A percentile compares a stretch with the other conserved stretches of the same genome.
Conservation (phyloP, 2,329 filamentous ascomycete genomes). For the Aspergillus sp. region DNA sequence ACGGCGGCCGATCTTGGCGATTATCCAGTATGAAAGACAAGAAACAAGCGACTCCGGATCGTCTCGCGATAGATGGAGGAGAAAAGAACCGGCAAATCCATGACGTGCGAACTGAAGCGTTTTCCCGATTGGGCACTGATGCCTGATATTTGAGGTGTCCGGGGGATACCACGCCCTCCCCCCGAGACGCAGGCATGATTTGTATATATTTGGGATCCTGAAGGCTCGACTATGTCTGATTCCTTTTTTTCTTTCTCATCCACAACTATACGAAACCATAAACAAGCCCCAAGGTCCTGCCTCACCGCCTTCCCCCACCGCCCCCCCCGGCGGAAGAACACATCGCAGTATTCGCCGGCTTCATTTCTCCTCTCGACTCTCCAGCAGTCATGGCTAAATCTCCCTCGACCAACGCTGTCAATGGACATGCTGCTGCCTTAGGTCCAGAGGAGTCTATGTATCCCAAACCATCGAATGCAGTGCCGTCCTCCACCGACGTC, state of each 20-base stretch:
- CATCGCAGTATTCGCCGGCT: background rate
- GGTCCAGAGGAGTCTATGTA: background rate
- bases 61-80: background rate
- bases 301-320: background rate
- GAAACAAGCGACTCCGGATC: no score
- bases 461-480: background rate
- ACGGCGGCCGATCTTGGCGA: slow-evolving; percentile 15
- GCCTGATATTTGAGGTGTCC: no score
- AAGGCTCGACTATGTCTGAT: no score
- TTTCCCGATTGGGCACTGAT: no score
- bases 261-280: background rate
- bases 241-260: background rate
- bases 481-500: slow-evolving; percentile 36
- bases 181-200: no score
- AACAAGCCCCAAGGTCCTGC: no score
- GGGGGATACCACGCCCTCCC: no score
- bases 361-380: background rate
- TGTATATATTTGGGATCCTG: no score
- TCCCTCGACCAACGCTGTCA: slow-evolving; percentile 4
- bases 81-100: background rate
- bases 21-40: background rate
- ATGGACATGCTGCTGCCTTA: slow-evolving; percentile 18
- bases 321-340: background rate
- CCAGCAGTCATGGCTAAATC: background rate
- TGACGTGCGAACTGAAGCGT: background rate